Base-by-base conservation (phyloP, 73 alveolate species). In the Paramecium tetraurelia region DNA sequence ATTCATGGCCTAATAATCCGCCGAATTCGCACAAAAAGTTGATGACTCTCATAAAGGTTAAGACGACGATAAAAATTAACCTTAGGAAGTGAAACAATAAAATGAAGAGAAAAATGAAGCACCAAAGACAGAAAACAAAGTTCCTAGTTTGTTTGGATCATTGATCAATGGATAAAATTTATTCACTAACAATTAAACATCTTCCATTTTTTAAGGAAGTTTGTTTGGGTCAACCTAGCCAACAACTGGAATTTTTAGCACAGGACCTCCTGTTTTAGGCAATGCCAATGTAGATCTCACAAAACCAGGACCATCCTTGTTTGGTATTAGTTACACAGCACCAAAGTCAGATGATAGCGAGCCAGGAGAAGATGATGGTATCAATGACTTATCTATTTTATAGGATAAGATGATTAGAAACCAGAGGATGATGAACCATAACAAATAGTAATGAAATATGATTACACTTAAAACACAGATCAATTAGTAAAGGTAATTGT, bases 351-450 rank as follows among this genome's bases (percentile, higher is more conserved):
- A 80, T 44, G 90, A 48, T 20, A 31, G 63, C 46, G 90, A 80
- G 0, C 76, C 50, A 18, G 90, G 57, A 18, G 90, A 38, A 35
- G 89, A 43, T 44, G 90, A 80, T 41, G 90, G 90, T 80, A 80
- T 38, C 12, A 2, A 41, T 16, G 14, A 43, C 0, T 5, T 18
- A n/a, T 14, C 38, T 12, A 72, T 29, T 44, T 44, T 43, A 18
- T 80, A 80, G 90, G 90, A 31, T 20, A 20, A 22, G 90, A 80
- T 10, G 90, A 80, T 20, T 44, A 41, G 24, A 80, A 80, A 20
- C 72, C 90, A 24, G 90, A 80, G 18, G 90, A 80, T 41, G 90
- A 80, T 31, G 90, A 80, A 43, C 90, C 90, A 43, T 5, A 80
- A 80, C 21, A 80, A 48, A 40, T 80, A 24, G 33, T 80, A 8